These are phyloP conservation scores for Trapa incisa DNA, from an alignment of 345 rosid species.

Conservation along the genomic window DNA sequence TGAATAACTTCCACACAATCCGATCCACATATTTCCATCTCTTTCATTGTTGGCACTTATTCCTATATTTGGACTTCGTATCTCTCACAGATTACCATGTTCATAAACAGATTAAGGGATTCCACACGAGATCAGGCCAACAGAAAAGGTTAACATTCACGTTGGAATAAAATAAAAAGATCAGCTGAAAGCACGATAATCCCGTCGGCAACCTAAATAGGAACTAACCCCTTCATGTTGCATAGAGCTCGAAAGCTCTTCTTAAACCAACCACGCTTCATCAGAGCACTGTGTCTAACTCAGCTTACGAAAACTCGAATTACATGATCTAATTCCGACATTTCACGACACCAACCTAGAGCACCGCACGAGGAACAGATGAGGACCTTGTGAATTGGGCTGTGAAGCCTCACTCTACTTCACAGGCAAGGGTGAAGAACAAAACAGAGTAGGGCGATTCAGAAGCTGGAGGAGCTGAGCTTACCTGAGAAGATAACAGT, in stretches of 20 bases:
- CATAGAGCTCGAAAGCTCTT: background rate
- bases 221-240: background rate
- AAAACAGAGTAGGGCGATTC: background rate
- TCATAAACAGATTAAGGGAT: background rate
- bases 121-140: background rate
- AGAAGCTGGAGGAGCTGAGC: background rate
- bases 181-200: background rate
- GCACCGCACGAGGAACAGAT: background rate
- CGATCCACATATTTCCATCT: too few relatives aligned
- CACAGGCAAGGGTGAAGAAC: background rate
- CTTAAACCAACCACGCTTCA: background rate
- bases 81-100: background rate
- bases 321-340: background rate
- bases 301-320: background rate
- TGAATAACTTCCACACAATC: background rate
- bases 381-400: background rate
- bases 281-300: background rate
- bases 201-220: background rate
- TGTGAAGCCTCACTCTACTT: background rate
- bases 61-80: too few relatives aligned
- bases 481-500: slow-evolving; percentile 1
- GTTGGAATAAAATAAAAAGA: background rate
- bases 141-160: background rate
- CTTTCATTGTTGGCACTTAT: background rate
- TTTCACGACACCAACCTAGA: background rate